These are phyloP conservation scores for Neoboletus subvelutipes DNA, from an alignment of 768 basidiomycete genomes.

Conservation along the genomic window DNA sequence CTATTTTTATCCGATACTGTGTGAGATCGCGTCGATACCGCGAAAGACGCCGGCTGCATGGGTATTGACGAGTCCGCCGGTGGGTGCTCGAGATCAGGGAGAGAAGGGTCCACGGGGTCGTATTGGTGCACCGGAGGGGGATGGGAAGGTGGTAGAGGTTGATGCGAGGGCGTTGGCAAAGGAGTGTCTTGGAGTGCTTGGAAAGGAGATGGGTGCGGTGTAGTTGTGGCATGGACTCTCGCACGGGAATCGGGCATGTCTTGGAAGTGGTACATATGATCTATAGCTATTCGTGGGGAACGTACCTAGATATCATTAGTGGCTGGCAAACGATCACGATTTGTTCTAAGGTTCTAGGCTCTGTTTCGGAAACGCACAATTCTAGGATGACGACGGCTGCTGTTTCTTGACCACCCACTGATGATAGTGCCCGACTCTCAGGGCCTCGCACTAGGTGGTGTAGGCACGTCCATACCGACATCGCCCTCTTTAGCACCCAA, in stretches of 20 bases:
- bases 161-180: slow-evolving; percentile 68
- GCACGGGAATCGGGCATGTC: background rate
- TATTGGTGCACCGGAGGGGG: slow-evolving; percentile 21
- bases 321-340: background rate
- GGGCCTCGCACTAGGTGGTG: slow-evolving; percentile 17
- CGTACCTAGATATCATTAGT: background rate
- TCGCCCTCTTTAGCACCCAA: slow-evolving; percentile 63
- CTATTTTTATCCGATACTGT: slow-evolving; percentile 78
- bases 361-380: background rate
- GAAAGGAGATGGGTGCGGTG: slow-evolving; percentile 68
- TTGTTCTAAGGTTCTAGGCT: background rate
- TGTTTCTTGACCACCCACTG: background rate
- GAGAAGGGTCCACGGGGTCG: slow-evolving; percentile 14
- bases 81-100: slow-evolving; percentile 12
- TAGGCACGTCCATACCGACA: slow-evolving; percentile 31
- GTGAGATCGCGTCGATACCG: slow-evolving; percentile 75
- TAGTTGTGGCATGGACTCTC: background rate
- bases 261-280: background rate
- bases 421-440: background rate
- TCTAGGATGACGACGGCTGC: background rate
- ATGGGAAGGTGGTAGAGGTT: slow-evolving; percentile 42
- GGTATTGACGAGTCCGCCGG: slow-evolving; percentile 36
- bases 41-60: slow-evolving; percentile 67
- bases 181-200: slow-evolving; percentile 66
- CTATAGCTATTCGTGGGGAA: background rate